phyloP scores from a whole-genome alignment of 73 alveolate species.

The Paramecium primaurelia region DNA sequence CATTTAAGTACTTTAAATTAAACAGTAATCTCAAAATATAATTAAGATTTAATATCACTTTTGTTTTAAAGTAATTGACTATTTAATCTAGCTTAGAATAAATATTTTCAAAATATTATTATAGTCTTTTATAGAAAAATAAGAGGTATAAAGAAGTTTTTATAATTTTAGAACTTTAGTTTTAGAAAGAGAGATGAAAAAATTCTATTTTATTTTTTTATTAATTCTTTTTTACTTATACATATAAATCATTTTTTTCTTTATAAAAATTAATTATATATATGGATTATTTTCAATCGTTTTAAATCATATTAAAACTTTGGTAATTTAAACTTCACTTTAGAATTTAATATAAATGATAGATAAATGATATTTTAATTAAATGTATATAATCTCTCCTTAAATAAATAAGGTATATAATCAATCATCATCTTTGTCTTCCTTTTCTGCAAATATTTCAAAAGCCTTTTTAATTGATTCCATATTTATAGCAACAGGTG shows the following conservation, averaged over 20 bases:
- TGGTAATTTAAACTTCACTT: background rate
- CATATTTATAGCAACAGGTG: slow-evolving; percentile 4
- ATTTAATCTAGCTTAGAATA: too few relatives aligned
- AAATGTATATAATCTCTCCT: background rate
- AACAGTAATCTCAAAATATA: too few relatives aligned
- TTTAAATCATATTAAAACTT: background rate
- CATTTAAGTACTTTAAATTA: too few relatives aligned
- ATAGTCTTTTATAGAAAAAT: too few relatives aligned
- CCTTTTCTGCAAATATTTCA: background rate
- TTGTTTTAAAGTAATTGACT: too few relatives aligned
- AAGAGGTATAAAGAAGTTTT: background rate
- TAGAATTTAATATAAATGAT: background rate
- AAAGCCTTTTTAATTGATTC: slow-evolving; percentile 5
- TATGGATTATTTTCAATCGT: background rate
- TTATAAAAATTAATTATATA: background rate
- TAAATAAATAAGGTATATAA: background rate
- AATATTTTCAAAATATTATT: too few relatives aligned
- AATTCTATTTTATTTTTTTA: background rate
- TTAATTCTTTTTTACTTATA: background rate
- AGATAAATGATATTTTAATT: background rate
- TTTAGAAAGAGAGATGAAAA: background rate
- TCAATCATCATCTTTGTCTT: background rate
- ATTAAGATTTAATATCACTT: too few relatives aligned
- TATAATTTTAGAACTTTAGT: background rate
- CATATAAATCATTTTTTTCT: background rate